Conservation (phyloP, 805 yeast species). For the Cyberlindnera maclurae region DNA sequence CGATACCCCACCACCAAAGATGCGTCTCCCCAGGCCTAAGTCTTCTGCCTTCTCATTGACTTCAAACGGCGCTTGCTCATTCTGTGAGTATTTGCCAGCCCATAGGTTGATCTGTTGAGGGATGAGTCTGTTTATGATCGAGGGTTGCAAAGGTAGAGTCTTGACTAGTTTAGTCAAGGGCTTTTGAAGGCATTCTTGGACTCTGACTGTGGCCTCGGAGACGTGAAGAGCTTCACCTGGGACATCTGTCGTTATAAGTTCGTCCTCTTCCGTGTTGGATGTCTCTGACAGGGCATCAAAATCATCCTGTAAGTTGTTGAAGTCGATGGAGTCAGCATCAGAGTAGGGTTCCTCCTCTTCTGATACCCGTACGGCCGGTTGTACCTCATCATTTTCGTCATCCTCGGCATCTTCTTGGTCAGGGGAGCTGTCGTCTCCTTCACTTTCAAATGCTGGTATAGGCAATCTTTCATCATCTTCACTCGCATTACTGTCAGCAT, state of each 20-base stretch:
- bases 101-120: slow-evolving; percentile 74
- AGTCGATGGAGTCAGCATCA: slow-evolving; percentile 35
- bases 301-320: slow-evolving; percentile 42
- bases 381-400: slow-evolving; percentile 17
- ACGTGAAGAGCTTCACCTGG: slow-evolving; percentile 23
- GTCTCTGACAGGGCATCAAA: slow-evolving; percentile 32
- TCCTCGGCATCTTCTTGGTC: slow-evolving; percentile 13
- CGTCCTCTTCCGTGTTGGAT: slow-evolving; percentile 14
- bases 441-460: slow-evolving; percentile 5
- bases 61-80: slow-evolving; percentile 6
- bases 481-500: slow-evolving; percentile 20
- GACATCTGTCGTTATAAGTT: slow-evolving; percentile 9
- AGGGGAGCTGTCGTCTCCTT: slow-evolving; percentile 13
- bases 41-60: slow-evolving; percentile 19
- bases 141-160: slow-evolving; percentile 35
- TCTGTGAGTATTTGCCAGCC: slow-evolving; percentile 42
- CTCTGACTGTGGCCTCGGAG: slow-evolving; percentile 33
- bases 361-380: slow-evolving; percentile 1
- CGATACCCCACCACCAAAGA: slow-evolving; percentile 55
- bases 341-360: slow-evolving; percentile 16
- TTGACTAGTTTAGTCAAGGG: slow-evolving; percentile 45
- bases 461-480: slow-evolving; percentile 5
- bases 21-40: slow-evolving; percentile 43
- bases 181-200: slow-evolving; percentile 48
- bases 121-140: slow-evolving; percentile 33